These are phyloP conservation scores for Sphaceloma murrayae DNA, from an alignment of 2,329 filamentous ascomycete genomes.

Conservation along the genomic window DNA sequence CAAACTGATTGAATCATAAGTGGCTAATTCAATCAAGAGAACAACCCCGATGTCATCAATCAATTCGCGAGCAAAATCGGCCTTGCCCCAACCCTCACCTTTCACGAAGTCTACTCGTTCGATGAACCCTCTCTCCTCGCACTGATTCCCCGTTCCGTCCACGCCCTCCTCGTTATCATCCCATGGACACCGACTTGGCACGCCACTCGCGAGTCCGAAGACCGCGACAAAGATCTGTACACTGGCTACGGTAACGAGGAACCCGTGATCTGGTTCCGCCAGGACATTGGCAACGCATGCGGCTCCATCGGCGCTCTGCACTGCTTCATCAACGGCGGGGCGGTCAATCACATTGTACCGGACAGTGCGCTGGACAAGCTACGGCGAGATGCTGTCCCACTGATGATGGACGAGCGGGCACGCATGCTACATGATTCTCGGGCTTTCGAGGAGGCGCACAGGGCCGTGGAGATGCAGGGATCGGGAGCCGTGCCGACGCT, in stretches of 20 bases:
- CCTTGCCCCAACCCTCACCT: slow-evolving; percentile 38
- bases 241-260: slow-evolving; percentile 39
- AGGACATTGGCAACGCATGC: slow-evolving; percentile 50
- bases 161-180: slow-evolving; percentile 46
- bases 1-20: no score
- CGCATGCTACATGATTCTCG: slow-evolving; percentile 42
- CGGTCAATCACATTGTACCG: slow-evolving; percentile 34
- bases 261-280: slow-evolving; percentile 49
- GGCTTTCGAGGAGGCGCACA: slow-evolving; percentile 36
- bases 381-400: slow-evolving; percentile 35
- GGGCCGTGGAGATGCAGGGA: slow-evolving; percentile 34
- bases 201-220: slow-evolving; percentile 35
- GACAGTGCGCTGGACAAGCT: slow-evolving; percentile 39
- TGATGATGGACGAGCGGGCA: slow-evolving; percentile 39
- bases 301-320: slow-evolving; percentile 51
- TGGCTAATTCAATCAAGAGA: no score
- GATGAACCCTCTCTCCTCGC: slow-evolving; percentile 42
- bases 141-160: slow-evolving; percentile 44
- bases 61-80: slow-evolving; percentile 42
- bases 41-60: slow-evolving; percentile 48
- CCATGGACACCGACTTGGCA: slow-evolving; percentile 34
- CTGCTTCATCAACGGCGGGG: slow-evolving; percentile 42
- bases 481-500: slow-evolving; percentile 26
- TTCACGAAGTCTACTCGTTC: slow-evolving; percentile 47
- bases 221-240: slow-evolving; percentile 36